Base-by-base conservation (phyloP, 345 rosid species). In the Pistacia vera region DNA sequence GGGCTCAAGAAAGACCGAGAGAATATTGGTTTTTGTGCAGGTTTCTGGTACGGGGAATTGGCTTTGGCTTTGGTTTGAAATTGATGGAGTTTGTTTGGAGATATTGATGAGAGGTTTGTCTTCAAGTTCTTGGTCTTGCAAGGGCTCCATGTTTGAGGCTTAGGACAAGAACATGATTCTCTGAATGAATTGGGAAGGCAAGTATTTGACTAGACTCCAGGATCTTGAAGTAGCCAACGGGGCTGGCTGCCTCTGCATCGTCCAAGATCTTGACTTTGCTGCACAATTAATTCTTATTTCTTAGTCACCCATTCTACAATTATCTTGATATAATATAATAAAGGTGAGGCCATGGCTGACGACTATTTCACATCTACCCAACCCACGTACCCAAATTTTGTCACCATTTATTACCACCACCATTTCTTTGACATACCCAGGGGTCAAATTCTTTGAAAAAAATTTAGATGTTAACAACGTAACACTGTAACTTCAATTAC, bases 1-100 rank as follows among this genome's bases (percentile, higher is more conserved):
- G 5, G 95, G 97, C 71, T 90, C 90, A 58, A 85, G 80, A 57
- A 91, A 63, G 66, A 89, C 18, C 12, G 86, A 83, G 59, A 78
- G 58, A 5, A 75, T 63, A 54, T n/a, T 66, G 81, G 46, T 63
- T 69, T 55, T 83, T 60, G 70, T 11, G 52, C 63, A 4, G 59
- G 75, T 55, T 73, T 38, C 41, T 38, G 41, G 41, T 38, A 4
- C 8, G 0, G 41, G 41, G 5, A 38, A 38, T 38, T 63, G 13
- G 2, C 10, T 22, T 16, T 66, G n/a, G 5, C 17, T 33, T 57
- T 75, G 54, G 52, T 59, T 38, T 54, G 73, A 70, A 46, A 33
- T 52, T 71, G 16, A 4, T 51, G 18, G 30, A 8, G 74, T 13
- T 33, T 62, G 22, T 44, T 46, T 61, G 14, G 64, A 69, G 11